Base-by-base conservation (phyloP, 805 yeast genomes). In the Monosporozyma yasuniensis region DNA sequence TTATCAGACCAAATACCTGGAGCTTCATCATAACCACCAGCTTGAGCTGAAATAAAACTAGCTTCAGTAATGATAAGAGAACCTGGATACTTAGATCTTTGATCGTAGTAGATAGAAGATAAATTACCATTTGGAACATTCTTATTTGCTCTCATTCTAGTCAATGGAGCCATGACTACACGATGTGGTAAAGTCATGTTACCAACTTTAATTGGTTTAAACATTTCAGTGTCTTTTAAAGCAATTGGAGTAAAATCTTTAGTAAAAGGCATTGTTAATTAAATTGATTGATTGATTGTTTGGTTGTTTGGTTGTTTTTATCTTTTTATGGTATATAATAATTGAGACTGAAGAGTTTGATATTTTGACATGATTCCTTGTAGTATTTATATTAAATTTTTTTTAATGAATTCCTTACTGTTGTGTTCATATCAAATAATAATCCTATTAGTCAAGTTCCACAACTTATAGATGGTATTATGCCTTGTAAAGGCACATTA, bases 1-100 rank as follows among this genome's bases (percentile, higher is more conserved):
- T 67, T 61, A 5, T 73, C 72, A 23, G 65, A 69, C 64, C 69
- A 72, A 47, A 79, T 71, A 55, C 80, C 80, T 22, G 84, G 82
- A 2, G 68, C 74, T 22, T 61, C 49, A 9, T 60, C 61, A 51
- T 67, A 70, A 19, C 75, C 68, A 44, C 80, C 75, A 19, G 68
- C 64, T 47, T 59, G 63, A 7, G 62, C 56, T 9, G 79, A 64
- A 14, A 73, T 71, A 53, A 69, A 70, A 0, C 83, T 72, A 2
- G 78, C 86, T 58, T 83, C 87, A 5, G 81, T 65, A 54, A 79
- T 73, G 35, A 81, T 55, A 47, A 83, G 61, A 16, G 84, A 74
- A 8, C 87, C 87, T 18, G 77, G 75, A 46, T 63, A 63, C 41
- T 64, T 58, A 0, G 85, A 72, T 52, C 85, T 68, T 54, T 78